Percentiles rank a stretch among this genome's conserved stretches.
Conservation (phyloP, 805 yeast genomes). For the Schizosaccharomyces lindneri region DNA sequence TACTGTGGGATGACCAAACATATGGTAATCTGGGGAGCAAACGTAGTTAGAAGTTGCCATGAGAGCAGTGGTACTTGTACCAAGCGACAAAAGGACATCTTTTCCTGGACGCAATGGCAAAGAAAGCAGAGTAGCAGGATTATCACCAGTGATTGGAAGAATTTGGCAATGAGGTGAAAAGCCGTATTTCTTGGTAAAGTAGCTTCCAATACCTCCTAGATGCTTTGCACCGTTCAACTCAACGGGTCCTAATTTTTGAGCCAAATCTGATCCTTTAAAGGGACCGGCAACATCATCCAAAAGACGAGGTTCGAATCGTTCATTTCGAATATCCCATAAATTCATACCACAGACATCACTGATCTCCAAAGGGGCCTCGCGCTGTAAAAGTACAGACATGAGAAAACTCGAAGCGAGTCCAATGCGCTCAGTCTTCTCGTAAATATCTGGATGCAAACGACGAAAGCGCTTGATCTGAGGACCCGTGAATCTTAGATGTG, state of each 20-base stretch:
- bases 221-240: conserved; percentile 23
- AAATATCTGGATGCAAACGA: conserved; percentile 25
- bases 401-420: conserved; percentile 59
- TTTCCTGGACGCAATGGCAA: conserved; percentile 42
- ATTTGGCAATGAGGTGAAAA: conserved; percentile 29
- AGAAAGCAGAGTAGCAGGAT: conserved; percentile 66
- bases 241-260: conserved; percentile 10
- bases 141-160: conserved; percentile 72
- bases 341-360: conserved; percentile 91
- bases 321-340: conserved; percentile 41
- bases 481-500: conserved; percentile 77
- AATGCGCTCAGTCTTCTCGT: conserved; percentile 33
- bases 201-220: conserved; percentile 29
- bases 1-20: conserved; percentile 69
- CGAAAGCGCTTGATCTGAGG: conserved; percentile 64
- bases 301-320: conserved; percentile 26
- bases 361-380: conserved; percentile 41
- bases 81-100: conserved; percentile 60
- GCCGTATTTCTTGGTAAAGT: conserved; percentile 42
- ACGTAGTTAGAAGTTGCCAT: conserved; percentile 52
- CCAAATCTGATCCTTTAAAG: conserved; percentile 15
- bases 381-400: conserved; percentile 44
- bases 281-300: conserved; percentile 22
- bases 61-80: conserved; percentile 77
- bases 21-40: conserved; percentile 62